phyloP scores from a whole-genome alignment of 208 protist species.

The Wallacemonas sp. region DNA sequence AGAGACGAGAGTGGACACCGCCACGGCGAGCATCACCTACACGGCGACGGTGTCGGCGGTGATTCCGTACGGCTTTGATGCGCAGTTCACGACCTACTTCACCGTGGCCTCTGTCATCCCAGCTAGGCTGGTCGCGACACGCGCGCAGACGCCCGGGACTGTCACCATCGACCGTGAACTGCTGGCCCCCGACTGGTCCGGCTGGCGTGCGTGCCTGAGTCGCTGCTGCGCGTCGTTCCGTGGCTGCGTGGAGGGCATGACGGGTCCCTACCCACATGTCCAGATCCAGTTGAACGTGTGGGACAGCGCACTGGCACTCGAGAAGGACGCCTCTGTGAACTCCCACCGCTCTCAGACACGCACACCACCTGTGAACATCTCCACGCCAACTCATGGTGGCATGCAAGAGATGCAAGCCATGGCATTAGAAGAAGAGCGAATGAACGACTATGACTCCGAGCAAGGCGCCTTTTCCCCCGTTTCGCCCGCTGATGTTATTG shows the following conservation, averaged over 20 bases:
- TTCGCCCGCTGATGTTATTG: neutral
- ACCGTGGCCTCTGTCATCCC: slow-evolving; percentile 6
- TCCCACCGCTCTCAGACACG: neutral
- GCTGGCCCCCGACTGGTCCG: slow-evolving; percentile 7
- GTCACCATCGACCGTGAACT: neutral
- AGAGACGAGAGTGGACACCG: neutral
- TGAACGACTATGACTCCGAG: neutral
- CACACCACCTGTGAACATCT: too few relatives aligned
- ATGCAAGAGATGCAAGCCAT: too few relatives aligned
- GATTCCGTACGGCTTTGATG: slow-evolving; percentile 15
- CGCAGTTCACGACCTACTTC: neutral
- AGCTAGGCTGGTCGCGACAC: neutral
- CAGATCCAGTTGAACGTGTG: neutral
- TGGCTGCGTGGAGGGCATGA: neutral
- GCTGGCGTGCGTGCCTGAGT: neutral
- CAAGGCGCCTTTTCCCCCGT: slow-evolving; percentile 4
- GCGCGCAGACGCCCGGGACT: neutral
- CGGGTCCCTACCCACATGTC: neutral
- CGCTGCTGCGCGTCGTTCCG: neutral
- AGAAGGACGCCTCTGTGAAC: neutral
- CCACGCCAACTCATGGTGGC: too few relatives aligned
- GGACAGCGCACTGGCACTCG: neutral
- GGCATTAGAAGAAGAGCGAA: neutral
- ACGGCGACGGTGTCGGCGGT: slow-evolving; percentile 5
- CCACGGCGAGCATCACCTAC: slow-evolving; percentile 4